Percentiles rank a stretch among this genome's conserved stretches.
Conservation (phyloP, 1,284 basidiomycete genomes). For the Apiotrichum gamsii region DNA sequence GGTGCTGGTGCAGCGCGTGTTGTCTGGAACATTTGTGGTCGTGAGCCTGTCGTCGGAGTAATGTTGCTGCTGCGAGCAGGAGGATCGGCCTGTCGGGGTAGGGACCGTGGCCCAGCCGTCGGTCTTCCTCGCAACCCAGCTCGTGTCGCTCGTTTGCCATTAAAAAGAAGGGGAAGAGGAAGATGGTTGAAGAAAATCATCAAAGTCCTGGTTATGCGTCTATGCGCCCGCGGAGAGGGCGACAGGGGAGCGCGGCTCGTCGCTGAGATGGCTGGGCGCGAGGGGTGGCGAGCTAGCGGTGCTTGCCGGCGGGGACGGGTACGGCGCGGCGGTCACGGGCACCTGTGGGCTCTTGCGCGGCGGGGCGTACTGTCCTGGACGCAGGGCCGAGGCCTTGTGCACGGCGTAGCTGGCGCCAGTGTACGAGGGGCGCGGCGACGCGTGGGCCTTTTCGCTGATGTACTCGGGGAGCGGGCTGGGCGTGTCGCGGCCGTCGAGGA, state of each 20-base stretch:
- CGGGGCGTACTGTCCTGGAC: conserved; percentile 6
- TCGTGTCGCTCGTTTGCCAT: too few species aligned
- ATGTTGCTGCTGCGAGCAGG: too few species aligned
- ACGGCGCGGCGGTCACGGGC: conserved; percentile 11
- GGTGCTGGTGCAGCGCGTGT: too few species aligned
- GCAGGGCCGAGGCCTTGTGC: conserved; percentile 32
- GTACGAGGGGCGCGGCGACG: conserved; percentile 37
- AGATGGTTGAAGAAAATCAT: too few species aligned
- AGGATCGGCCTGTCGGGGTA: too few species aligned
- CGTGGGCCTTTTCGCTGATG: conserved; percentile 17
- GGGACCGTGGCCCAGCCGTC: too few species aligned
- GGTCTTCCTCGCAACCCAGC: too few species aligned
- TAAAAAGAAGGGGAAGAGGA: too few species aligned
- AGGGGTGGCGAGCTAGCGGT: conserved; percentile 32
- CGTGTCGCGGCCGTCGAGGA: conserved; percentile 27
- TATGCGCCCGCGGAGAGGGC: background rate
- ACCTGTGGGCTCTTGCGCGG: conserved; percentile 12
- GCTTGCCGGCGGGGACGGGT: conserved; percentile 41
- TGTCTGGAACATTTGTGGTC: too few species aligned
- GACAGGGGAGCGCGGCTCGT: background rate
- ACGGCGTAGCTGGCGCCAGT: conserved; percentile 11
- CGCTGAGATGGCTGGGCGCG: background rate
- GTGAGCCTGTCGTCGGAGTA: too few species aligned
- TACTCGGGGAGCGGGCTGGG: background rate
- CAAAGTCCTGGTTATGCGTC: background rate